Base-by-base conservation (phyloP, 1,139 yeast genomes). In the Geotrichum candidum region DNA sequence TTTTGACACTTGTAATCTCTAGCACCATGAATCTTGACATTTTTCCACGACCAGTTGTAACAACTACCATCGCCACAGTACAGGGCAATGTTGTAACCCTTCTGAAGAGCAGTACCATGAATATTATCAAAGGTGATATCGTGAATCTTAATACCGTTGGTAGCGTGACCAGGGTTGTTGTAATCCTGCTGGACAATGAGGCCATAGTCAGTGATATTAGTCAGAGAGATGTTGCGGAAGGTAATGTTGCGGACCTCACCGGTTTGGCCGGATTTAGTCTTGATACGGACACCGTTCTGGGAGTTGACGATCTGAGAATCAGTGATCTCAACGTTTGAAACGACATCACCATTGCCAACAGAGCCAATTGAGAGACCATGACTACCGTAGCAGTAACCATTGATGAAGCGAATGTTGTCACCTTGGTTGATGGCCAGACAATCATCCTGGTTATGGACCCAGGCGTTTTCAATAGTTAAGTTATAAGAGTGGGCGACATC, bases 311-410 rank as follows among this genome's bases (percentile, higher is more conserved):
- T 29, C 11, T 31, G 29, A n/a, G 41, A 27, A 18, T 52, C 45
- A 22, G 54, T 7, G 45, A 52, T 52, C 11, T 6, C 18, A n/a
- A 52, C 54, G 10, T 31, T n/a, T 1, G 29, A 27, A 35, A 52
- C 54, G 3, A 7, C 10, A n/a, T 52, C 27, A 31, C 33, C 41
- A 4, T 38, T 38, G 23, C 54, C 54, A 52, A 52, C 54, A 52
- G 54, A 52, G 25, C 54, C 54, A 22, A 52, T 52, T 5, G 54
- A 52, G 23, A 52, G 23, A 31, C 54, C 54, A 35, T 52, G 54
- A 15, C 54, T 45, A 29, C 54, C 54, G n/a, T 31, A 52, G 45
- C 54, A 52, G 54, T 52, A 52, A 5, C 54, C 54, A 10, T 35
- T 35, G 18, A 23, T 29, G 25, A 52, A 52, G 3, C 7, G 23